Percentiles rank a stretch among this genome's conserved stretches.
Evolutionary conservation across 2,329 filamentous ascomycete species (phyloP).

Genomic region (Alternaria sp.): DNA sequence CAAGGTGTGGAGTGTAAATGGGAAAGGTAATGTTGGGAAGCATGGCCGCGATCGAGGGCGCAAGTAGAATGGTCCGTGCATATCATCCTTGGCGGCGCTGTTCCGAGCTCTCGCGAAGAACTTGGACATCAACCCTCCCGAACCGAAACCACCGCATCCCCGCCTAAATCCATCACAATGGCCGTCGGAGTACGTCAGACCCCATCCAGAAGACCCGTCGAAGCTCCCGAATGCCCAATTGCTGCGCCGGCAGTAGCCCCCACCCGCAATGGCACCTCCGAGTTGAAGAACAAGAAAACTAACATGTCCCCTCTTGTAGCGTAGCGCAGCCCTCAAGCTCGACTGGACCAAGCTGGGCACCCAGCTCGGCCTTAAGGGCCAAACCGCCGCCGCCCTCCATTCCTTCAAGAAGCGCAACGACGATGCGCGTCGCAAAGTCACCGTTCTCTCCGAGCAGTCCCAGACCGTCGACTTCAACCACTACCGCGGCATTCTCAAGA

Average conservation of each 20-base stretch:
- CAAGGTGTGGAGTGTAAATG: conserved; percentile 6
- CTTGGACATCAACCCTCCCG: conserved; percentile 57
- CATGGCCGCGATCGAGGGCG: conserved; percentile 15
- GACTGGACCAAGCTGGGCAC: conserved; percentile 96
- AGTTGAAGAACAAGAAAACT: conserved; percentile 39
- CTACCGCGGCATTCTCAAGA: conserved; percentile 94
- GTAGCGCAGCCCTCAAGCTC: conserved; percentile 98
- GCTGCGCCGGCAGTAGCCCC: conserved; percentile 39
- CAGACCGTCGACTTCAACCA: conserved; percentile 90
- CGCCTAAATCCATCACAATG: conserved; percentile 55
- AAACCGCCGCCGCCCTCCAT: conserved; percentile 89
- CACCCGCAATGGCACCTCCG: conserved; percentile 41
- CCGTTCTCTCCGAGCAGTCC: conserved; percentile 81
- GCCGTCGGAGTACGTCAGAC: conserved; percentile 54
- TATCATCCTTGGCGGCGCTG: conserved; percentile 20
- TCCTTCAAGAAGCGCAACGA: conserved; percentile 99
- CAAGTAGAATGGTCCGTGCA: conserved; percentile 12
- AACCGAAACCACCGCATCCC: conserved; percentile 52
- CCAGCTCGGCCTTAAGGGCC: conserved; percentile 94
- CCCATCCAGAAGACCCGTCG: conserved; percentile 21
- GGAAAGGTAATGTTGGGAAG: conserved; percentile 18
- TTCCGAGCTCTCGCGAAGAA: conserved; percentile 34
- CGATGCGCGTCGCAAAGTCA: conserved; percentile 93
- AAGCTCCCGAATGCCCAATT: conserved; percentile 43
- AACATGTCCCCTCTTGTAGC: conserved; percentile 63